Conservation (phyloP, 108 stramenopile genomes). For the Cylindrotheca fusiformis region DNA sequence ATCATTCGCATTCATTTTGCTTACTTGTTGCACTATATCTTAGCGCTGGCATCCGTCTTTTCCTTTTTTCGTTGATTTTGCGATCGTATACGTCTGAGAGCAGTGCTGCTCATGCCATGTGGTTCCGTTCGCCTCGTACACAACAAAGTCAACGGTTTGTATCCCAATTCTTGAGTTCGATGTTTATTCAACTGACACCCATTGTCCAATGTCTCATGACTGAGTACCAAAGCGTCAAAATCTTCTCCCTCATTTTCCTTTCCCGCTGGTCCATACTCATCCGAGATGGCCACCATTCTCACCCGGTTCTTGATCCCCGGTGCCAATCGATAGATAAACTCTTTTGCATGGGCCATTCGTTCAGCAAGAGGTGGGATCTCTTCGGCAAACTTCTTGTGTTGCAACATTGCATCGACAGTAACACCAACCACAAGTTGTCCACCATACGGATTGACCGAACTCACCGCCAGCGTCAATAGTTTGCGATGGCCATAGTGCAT, state of each 20-base stretch:
- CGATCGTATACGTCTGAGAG: conserved; percentile 48
- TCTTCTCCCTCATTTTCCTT: conserved; percentile 32
- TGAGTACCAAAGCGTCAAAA: conserved; percentile 81
- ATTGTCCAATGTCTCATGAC: conserved; percentile 81
- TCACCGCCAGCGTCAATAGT: conserved; percentile 81
- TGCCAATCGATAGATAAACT: conserved; percentile 75
- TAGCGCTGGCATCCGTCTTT: too few relatives aligned
- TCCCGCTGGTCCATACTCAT: conserved; percentile 82
- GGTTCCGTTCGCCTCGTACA: conserved; percentile 87
- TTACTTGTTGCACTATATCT: too few relatives aligned
- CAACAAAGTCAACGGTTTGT: conserved; percentile 66
- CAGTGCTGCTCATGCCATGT: conserved; percentile 86
- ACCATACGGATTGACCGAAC: conserved; percentile 65
- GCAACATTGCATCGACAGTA: conserved; percentile 81
- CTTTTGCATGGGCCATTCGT: conserved; percentile 59
- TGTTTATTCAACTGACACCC: conserved; percentile 71
- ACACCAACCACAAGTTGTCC: conserved; percentile 78
- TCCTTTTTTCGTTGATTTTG: conserved; percentile 14
- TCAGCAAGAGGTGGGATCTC: conserved; percentile 58
- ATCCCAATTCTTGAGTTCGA: conserved; percentile 48
- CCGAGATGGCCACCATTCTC: conserved; percentile 61
- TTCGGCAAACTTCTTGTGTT: conserved; percentile 63
- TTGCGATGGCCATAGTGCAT: conserved; percentile 94
- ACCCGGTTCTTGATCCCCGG: conserved; percentile 88
- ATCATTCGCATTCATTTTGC: too few relatives aligned